Conservation (phyloP, 2,329 filamentous ascomycete genomes). For the Penicillium carneum region DNA sequence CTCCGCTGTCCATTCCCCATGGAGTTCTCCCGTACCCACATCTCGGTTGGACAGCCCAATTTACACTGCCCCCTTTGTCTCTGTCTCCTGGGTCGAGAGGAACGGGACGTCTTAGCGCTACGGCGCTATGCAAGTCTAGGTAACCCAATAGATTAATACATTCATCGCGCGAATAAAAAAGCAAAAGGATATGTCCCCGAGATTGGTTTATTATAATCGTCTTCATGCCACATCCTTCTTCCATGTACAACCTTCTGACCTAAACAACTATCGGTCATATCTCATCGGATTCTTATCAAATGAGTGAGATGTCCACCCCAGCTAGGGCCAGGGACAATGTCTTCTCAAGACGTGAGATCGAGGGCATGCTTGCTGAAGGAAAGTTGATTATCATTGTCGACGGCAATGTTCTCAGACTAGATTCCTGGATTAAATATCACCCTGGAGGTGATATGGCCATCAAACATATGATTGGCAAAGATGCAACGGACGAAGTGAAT, state of each 20-base stretch:
- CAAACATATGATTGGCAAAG: constrained; percentile 85
- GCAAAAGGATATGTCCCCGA: neutral
- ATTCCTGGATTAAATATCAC: constrained; percentile 86
- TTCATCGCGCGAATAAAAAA: neutral
- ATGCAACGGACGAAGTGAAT: constrained; percentile 91
- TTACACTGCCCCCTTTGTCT: constrained; percentile 29
- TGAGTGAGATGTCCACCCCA: constrained; percentile 12
- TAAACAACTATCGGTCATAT: neutral
- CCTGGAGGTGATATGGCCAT: constrained; percentile 90
- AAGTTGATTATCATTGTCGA: constrained; percentile 80
- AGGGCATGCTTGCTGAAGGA: constrained; percentile 81
- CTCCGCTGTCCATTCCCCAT: constrained; percentile 11
- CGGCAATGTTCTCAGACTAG: constrained; percentile 79
- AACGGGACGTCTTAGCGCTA: constrained; percentile 18
- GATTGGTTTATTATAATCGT: neutral
- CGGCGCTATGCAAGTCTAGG: constrained; percentile 15
- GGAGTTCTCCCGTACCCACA: constrained; percentile 21
- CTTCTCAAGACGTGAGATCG: constrained; percentile 61
- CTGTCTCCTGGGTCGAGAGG: constrained; percentile 13
- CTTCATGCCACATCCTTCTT: neutral
- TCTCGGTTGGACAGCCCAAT: constrained; percentile 17
- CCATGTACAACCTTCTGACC: neutral
- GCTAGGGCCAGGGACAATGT: constrained; percentile 26
- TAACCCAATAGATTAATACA: constrained; percentile 16
- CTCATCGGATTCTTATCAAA: constrained; percentile 7